phyloP scores from a whole-genome alignment of 2,329 filamentous ascomycete species.

The Neurospora sp. region DNA sequence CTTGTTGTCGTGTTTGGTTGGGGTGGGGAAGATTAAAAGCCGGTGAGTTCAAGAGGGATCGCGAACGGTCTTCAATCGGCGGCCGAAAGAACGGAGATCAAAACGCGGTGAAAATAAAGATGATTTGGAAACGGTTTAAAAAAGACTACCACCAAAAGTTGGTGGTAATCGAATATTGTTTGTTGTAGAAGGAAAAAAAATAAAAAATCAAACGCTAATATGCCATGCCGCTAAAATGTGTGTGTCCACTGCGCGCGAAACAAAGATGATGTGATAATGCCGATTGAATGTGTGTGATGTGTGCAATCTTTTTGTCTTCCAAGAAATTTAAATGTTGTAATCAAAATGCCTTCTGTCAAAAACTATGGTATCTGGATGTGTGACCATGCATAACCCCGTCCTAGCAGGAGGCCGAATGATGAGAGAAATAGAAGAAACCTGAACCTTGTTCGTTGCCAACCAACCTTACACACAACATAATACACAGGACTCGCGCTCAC shows the following conservation, averaged over 20 bases:
- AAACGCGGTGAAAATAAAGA: constrained; percentile 6
- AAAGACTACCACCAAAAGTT: constrained; percentile 3
- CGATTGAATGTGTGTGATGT: not conserved
- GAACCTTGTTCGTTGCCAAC: not conserved
- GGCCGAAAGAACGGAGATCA: constrained; percentile 1
- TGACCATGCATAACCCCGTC: not conserved
- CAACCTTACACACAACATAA: constrained; percentile 3
- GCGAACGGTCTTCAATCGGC: constrained; percentile 1
- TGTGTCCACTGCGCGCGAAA: constrained; percentile 19
- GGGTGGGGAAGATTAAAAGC: constrained; percentile 10
- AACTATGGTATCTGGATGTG: not conserved
- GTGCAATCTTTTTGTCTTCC: constrained; percentile 24
- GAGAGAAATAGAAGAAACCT: not conserved
- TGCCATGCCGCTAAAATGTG: constrained; percentile 32
- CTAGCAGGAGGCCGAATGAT: not conserved
- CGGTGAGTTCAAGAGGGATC: constrained; percentile 4
- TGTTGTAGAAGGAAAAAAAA: constrained; percentile 20
- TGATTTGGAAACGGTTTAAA: constrained; percentile 8
- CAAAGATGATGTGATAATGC: constrained; percentile 21
- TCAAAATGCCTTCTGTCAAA: not conserved
- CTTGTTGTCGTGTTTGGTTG: constrained; percentile 14
- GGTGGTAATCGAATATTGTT: not conserved
- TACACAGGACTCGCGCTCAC: constrained; percentile 2
- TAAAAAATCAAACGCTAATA: constrained; percentile 34
- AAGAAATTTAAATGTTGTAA: constrained; percentile 11